Base-by-base conservation (phyloP, 176 grass and related monocot species). In the Panicum miliaceum region DNA sequence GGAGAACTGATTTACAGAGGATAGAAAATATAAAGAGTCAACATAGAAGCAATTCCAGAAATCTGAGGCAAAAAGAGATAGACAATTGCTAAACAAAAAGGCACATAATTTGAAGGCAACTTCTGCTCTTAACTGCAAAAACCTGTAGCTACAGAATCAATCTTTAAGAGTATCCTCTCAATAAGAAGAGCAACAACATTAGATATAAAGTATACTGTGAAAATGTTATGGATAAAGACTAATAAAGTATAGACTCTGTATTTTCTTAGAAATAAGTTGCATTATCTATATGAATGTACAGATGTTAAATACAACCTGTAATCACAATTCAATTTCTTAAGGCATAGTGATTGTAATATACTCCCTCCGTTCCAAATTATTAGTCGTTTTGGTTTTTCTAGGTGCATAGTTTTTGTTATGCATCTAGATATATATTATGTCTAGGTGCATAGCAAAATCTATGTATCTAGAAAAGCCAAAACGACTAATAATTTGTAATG, bases 1-100 rank as follows among this genome's bases (percentile, higher is more conserved):
- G 81, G 83, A 87, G 73, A 91, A 85, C 96, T 98, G 68, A 84
- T 75, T 85, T 77, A 65, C 13, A 56, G 71, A 78, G 18, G 27
- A 52, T 19, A 84, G 38, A 76, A 76, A 68, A 12, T 69, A 68
- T 64, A 86, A 81, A 23, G 67, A 36, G 48, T 73, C 46, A 40
- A 53, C 53, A 77, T 64, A 85, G 16, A 75, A 58, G 75, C 56
- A 40, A 71, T 36, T 35, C 19, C 25, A 82, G 20, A 26, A 12
- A 85, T 67, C 19, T 82, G 76, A 76, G 27, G 13, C 22, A 54
- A 54, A 27, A 79, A 64, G 14, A 82, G 18, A 19, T 11, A 53
- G 23, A 46, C 14, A 26, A 64, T 50, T 36, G 73, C 0, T 78
- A 22, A 59, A 78, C 11, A 68, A 57, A 19, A 27, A 61, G 32